Conservation (phyloP, 2,329 filamentous ascomycete species). For the Canariomyces notabilis region DNA sequence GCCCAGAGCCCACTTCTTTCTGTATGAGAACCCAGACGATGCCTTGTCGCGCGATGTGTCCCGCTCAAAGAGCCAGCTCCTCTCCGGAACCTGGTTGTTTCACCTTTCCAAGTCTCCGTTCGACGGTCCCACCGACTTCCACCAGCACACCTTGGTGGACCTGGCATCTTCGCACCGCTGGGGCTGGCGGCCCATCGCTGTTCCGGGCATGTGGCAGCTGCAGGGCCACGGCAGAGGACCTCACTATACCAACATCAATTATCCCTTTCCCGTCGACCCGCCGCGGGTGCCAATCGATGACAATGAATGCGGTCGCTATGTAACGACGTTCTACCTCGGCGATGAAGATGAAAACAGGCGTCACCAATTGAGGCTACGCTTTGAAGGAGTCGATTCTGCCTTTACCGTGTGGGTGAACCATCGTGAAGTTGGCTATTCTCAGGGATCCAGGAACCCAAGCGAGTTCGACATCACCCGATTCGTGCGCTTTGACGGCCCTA, state of each 20-base stretch:
- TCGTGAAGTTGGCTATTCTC: constrained; percentile 62
- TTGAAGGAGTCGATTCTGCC: constrained; percentile 69
- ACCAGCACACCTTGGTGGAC: constrained; percentile 26
- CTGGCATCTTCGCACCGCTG: constrained; percentile 31
- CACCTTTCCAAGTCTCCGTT: constrained; percentile 36
- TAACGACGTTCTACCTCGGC: constrained; percentile 51
- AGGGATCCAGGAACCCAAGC: constrained; percentile 65
- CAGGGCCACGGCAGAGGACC: constrained; percentile 54
- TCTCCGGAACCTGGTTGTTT: constrained; percentile 49
- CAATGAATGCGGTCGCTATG: constrained; percentile 61
- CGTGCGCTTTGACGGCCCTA: constrained; percentile 42
- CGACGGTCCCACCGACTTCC: constrained; percentile 33
- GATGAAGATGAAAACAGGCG: constrained; percentile 40
- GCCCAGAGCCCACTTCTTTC: constrained; percentile 51
- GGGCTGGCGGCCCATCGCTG: constrained; percentile 44
- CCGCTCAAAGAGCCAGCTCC: constrained; percentile 32
- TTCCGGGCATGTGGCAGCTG: constrained; percentile 63
- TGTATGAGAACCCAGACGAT: constrained; percentile 43
- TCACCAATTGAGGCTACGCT: constrained; percentile 60
- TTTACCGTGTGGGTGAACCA: constrained; percentile 70
- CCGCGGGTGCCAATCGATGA: constrained; percentile 54
- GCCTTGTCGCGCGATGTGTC: constrained; percentile 40
- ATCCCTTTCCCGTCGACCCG: constrained; percentile 56
- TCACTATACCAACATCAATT: constrained; percentile 61
- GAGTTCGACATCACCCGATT: constrained; percentile 64